A percentile compares a stretch with the other conserved stretches of the same genome.
These are phyloP conservation scores for Amylostereum areolatum DNA, from an alignment of 1,284 basidiomycete genomes.

Conservation along the genomic window DNA sequence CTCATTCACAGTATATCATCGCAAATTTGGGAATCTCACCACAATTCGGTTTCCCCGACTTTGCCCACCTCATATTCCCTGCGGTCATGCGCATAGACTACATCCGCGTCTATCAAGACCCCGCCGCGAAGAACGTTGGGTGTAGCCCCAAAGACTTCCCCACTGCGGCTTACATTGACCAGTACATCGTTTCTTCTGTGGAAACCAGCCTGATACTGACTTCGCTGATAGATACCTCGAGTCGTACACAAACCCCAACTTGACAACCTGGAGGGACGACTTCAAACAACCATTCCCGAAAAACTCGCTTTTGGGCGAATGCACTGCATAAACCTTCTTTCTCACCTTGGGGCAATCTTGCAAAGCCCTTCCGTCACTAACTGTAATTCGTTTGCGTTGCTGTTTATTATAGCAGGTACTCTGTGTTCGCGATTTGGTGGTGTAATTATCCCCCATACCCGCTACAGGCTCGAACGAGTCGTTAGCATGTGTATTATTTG, in stretches of 20 bases:
- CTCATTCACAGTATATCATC: conserved; percentile 57
- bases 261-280: conserved; percentile 38
- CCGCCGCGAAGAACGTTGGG: conserved; percentile 64
- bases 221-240: conserved; percentile 23
- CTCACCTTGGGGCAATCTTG: not conserved
- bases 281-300: conserved; percentile 58
- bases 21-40: conserved; percentile 77
- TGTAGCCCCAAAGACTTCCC: conserved; percentile 81
- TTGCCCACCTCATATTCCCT: conserved; percentile 64
- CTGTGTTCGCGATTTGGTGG: too few relatives aligned
- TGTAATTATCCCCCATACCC: too few relatives aligned
- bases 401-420: too few relatives aligned
- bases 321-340: conserved; percentile 19
- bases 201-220: not conserved
- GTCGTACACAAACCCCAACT: conserved; percentile 33
- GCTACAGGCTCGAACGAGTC: too few relatives aligned
- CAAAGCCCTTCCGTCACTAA: not conserved
- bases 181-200: conserved; percentile 34
- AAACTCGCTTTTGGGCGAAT: conserved; percentile 47
- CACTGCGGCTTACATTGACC: conserved; percentile 68
- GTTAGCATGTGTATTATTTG: too few relatives aligned
- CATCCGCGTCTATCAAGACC: conserved; percentile 77
- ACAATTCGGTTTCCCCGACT: conserved; percentile 70
- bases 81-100: conserved; percentile 74
- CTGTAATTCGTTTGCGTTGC: too few relatives aligned